Conservation (phyloP, 805 yeast genomes). For the Priceomyces fermenticarens region DNA sequence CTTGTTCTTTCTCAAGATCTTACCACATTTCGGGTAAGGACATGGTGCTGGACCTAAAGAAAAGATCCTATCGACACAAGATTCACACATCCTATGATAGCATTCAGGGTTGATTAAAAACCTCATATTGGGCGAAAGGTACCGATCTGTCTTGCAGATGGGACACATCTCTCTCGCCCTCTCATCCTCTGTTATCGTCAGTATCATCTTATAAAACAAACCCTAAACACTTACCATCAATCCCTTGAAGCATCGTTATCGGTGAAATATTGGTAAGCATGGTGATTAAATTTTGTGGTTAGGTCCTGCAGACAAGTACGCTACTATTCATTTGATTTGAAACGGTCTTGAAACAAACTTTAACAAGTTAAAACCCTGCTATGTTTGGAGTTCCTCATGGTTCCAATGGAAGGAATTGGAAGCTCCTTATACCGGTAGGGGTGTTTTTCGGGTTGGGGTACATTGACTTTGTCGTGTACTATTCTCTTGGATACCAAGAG, state of each 20-base stretch:
- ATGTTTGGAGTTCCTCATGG: too few relatives aligned
- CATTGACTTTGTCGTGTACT: conserved; percentile 42
- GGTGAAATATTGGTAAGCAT: too few relatives aligned
- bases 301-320: too few relatives aligned
- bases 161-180: conserved; percentile 84
- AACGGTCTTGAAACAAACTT: too few relatives aligned
- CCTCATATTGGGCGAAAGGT: conserved; percentile 87
- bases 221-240: conserved; percentile 11
- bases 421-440: conserved; percentile 23
- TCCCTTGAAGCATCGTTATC: conserved; percentile 5
- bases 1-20: conserved; percentile 78
- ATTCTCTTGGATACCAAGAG: conserved; percentile 42
- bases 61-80: conserved; percentile 94
- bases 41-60: conserved; percentile 95
- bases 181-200: conserved; percentile 34
- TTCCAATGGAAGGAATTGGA: conserved; percentile 5
- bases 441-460: conserved; percentile 35
- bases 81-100: conserved; percentile 94
- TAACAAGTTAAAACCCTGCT: too few relatives aligned
- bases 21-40: conserved; percentile 89
- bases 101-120: conserved; percentile 96
- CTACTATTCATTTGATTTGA: too few relatives aligned
- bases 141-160: conserved; percentile 92
- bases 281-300: too few relatives aligned
- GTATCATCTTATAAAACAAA: conserved; percentile 1